Conservation (phyloP, 306 rosid species). For the Dalbergia oliveri region DNA sequence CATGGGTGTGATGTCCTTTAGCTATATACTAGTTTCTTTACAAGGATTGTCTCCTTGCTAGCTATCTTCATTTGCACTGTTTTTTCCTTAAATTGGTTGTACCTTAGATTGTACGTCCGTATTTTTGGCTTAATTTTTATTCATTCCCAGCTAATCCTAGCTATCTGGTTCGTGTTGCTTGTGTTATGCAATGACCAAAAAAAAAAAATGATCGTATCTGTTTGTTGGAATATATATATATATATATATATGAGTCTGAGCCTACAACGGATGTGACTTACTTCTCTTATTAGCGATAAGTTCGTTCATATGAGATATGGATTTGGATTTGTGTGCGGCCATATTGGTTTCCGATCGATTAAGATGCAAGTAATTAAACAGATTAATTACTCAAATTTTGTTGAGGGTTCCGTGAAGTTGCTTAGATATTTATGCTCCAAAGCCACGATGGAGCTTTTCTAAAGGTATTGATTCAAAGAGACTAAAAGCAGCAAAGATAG, state of each 20-base stretch:
- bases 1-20: constrained; percentile 25
- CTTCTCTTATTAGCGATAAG: neutral
- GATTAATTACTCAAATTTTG: neutral
- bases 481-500: neutral
- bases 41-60: constrained; percentile 40
- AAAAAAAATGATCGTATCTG: neutral
- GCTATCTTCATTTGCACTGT: neutral
- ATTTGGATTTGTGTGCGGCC: neutral
- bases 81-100: constrained; percentile 12
- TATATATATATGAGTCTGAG: neutral
- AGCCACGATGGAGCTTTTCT: neutral
- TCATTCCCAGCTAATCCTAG: constrained; percentile 1
- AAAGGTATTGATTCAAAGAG: neutral
- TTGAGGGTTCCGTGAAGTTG: neutral
- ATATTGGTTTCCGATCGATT: constrained; percentile 1
- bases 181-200: too few species aligned
- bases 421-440: neutral
- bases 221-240: neutral
- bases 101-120: constrained; percentile 33
- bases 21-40: neutral
- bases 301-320: neutral
- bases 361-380: neutral
- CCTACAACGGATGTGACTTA: constrained; percentile 6
- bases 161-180: too few species aligned
- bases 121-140: constrained; percentile 27